Percentiles rank a stretch among this genome's conserved stretches.
These are phyloP conservation scores for Annulohypoxylon truncatum DNA, from an alignment of 2,329 filamentous ascomycete species.

Conservation along the genomic window DNA sequence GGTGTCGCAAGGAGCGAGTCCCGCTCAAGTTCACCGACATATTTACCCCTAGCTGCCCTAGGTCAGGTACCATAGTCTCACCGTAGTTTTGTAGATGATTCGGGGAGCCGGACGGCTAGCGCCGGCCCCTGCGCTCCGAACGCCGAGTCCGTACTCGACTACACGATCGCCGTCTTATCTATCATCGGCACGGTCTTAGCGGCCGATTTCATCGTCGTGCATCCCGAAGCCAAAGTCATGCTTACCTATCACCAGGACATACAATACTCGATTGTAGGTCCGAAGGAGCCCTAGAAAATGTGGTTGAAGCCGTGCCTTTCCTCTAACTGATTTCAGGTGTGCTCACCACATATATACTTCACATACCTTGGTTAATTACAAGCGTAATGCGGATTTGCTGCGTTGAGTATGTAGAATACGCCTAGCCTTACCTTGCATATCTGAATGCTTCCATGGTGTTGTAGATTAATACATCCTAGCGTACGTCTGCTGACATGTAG, in stretches of 20 bases:
- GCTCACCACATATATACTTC: constrained; percentile 48
- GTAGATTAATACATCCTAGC: background rate
- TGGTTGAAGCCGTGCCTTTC: constrained; percentile 47
- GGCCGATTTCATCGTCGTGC: constrained; percentile 58
- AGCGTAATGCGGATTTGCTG: constrained; percentile 46
- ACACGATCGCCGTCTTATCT: constrained; percentile 56
- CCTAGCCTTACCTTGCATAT: background rate
- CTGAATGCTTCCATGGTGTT: background rate
- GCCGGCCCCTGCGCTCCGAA: constrained; percentile 38
- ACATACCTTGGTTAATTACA: constrained; percentile 49
- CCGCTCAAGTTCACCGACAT: background rate
- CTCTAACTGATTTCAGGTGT: constrained; percentile 50
- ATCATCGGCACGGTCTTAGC: constrained; percentile 55
- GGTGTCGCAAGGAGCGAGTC: constrained; percentile 46
- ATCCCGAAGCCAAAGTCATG: constrained; percentile 62
- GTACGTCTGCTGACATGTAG: background rate
- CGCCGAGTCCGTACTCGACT: constrained; percentile 48
- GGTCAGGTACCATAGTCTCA: background rate
- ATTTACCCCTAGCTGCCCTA: background rate
- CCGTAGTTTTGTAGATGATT: constrained; percentile 23
- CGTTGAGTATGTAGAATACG: constrained; percentile 41
- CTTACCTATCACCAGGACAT: constrained; percentile 55
- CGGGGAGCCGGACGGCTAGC: constrained; percentile 28
- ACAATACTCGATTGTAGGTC: constrained; percentile 46
- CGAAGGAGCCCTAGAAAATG: constrained; percentile 46